phyloP scores from a whole-genome alignment of 2,329 filamentous ascomycete species.

The Pleoardoris graminearum region DNA sequence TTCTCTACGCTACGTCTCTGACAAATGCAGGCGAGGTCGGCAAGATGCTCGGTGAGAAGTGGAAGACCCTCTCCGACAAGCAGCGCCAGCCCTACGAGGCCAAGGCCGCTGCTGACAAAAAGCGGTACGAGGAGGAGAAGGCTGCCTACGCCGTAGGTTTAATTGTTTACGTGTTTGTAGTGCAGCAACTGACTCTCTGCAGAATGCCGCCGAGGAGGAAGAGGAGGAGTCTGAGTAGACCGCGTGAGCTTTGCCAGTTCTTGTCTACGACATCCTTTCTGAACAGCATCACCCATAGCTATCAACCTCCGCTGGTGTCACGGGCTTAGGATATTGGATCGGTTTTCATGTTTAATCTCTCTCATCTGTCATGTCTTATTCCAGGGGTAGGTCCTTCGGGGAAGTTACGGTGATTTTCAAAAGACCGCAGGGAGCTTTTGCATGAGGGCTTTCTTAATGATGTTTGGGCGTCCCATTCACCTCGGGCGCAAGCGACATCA shows the following conservation, averaged over 20 bases:
- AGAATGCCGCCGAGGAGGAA: constrained; percentile 42
- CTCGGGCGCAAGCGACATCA: constrained; percentile 37
- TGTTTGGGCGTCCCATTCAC: constrained; percentile 36
- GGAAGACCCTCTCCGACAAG: constrained; percentile 95
- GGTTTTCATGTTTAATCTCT: constrained; percentile 30
- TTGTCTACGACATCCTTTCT: constrained; percentile 11
- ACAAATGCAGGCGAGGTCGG: constrained; percentile 81
- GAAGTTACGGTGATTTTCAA: constrained; percentile 29
- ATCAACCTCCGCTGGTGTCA: constrained; percentile 29
- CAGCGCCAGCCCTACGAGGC: constrained; percentile 92
- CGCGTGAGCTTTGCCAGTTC: background rate
- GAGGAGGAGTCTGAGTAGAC: constrained; percentile 48
- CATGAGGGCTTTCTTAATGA: constrained; percentile 32
- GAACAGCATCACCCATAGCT: constrained; percentile 15
- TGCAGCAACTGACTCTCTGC: constrained; percentile 17
- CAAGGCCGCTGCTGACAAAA: constrained; percentile 97
- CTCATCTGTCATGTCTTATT: constrained; percentile 27
- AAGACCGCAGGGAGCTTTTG: constrained; percentile 32
- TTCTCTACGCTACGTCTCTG: constrained; percentile 13
- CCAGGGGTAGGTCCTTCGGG: constrained; percentile 22
- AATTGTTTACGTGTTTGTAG: background rate
- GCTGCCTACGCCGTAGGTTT: constrained; percentile 62
- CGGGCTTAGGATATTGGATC: constrained; percentile 26
- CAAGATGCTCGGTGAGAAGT: constrained; percentile 96
- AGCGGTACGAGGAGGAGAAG: constrained; percentile 99